phyloP scores from a whole-genome alignment of 1,284 basidiomycete species.

The Melampsora americana region DNA sequence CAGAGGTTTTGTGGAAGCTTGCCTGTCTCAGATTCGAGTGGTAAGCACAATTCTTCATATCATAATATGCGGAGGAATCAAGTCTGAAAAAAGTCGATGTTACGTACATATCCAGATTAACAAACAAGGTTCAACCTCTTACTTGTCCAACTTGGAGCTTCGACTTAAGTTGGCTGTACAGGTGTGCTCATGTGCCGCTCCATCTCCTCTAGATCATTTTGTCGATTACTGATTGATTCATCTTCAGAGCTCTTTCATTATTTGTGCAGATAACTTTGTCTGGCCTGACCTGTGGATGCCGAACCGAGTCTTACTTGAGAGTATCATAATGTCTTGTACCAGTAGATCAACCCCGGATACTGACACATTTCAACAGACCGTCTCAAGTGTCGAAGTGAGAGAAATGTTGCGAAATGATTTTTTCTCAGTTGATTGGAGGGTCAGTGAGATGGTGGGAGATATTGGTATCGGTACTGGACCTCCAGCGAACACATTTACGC shows the following conservation, averaged over 20 bases:
- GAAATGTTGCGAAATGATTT: constrained; percentile 43
- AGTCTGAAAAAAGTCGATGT: not conserved
- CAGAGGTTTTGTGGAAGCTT: constrained; percentile 42
- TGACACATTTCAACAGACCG: constrained; percentile 10
- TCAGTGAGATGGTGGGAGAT: constrained; percentile 40
- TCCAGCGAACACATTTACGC: constrained; percentile 35
- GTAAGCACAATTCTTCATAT: constrained; percentile 18
- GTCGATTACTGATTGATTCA: not conserved
- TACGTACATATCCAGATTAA: constrained; percentile 5
- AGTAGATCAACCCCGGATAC: not conserved
- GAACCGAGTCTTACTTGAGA: constrained; percentile 32
- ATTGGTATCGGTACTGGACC: constrained; percentile 34
- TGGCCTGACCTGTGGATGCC: constrained; percentile 43
- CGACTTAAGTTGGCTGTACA: constrained; percentile 39
- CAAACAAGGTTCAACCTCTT: constrained; percentile 33
- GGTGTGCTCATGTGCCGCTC: constrained; percentile 10
- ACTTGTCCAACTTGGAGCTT: constrained; percentile 40
- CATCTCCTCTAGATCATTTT: not conserved
- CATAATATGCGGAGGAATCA: not conserved
- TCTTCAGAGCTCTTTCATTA: constrained; percentile 37
- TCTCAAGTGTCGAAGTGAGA: constrained; percentile 9
- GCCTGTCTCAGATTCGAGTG: constrained; percentile 36
- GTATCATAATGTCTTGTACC: constrained; percentile 28
- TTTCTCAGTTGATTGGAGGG: constrained; percentile 40
- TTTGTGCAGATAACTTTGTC: constrained; percentile 42